phyloP scores from a whole-genome alignment of 345 rosid species.

The Murraya paniculata region DNA sequence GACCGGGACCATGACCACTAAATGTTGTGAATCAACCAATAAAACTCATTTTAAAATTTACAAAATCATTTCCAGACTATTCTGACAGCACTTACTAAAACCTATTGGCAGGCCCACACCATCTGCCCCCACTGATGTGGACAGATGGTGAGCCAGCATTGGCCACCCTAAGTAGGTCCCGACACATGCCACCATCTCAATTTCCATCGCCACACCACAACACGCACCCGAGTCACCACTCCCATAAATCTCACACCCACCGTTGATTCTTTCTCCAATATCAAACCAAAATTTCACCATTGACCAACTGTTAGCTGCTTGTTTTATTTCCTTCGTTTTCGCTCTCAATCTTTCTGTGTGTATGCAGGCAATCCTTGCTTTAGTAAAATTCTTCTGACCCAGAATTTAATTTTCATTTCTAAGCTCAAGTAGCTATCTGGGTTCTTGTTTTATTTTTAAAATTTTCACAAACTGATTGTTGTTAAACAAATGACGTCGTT shows the following conservation, averaged over 20 bases:
- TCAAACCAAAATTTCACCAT: background rate
- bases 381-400: background rate
- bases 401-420: background rate
- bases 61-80: conserved; percentile 15
- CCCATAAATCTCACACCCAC: conserved; percentile 25
- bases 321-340: background rate
- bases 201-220: background rate
- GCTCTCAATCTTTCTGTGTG: background rate
- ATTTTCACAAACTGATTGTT: background rate
- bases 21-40: conserved; percentile 13
- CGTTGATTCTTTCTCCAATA: conserved; percentile 20
- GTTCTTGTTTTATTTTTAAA: background rate
- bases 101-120: conserved; percentile 17
- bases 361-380: background rate
- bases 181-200: conserved; percentile 20
- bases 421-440: background rate
- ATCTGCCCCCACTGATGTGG: conserved; percentile 15
- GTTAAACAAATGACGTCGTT: conserved; percentile 10
- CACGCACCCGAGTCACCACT: background rate
- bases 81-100: conserved; percentile 8
- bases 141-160: conserved; percentile 17
- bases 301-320: background rate
- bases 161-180: conserved; percentile 5
- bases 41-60: conserved; percentile 19
- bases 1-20: conserved; percentile 13